A percentile compares a stretch with the other conserved stretches of the same genome.
Evolutionary conservation across 2,329 filamentous ascomycete species (phyloP).

Genomic region (Ceratocystis cacaofunesta): DNA sequence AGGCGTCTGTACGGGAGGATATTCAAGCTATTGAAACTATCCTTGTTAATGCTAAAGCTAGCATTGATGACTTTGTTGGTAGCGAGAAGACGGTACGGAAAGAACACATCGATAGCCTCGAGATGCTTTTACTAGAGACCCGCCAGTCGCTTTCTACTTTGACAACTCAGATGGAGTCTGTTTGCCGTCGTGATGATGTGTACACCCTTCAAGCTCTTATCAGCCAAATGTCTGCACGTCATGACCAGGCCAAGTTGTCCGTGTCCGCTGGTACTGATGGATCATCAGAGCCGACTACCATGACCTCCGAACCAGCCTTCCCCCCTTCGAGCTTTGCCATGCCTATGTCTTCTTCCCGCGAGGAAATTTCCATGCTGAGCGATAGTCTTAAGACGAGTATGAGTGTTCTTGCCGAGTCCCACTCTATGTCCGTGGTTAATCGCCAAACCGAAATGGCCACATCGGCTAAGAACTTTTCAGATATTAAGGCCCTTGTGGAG

Average conservation of each 20-base stretch:
- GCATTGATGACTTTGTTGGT: slow-evolving; percentile 66
- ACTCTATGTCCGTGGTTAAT: slow-evolving; percentile 65
- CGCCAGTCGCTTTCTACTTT: slow-evolving; percentile 58
- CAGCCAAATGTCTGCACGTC: slow-evolving; percentile 56
- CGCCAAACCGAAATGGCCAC: slow-evolving; percentile 70
- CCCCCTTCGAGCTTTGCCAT: slow-evolving; percentile 11
- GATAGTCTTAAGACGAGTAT: slow-evolving; percentile 17
- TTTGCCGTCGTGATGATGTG: slow-evolving; percentile 67
- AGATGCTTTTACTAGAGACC: slow-evolving; percentile 53
- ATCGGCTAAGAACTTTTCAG: slow-evolving; percentile 61
- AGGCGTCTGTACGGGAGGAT: slow-evolving; percentile 50
- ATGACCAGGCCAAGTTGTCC: slow-evolving; percentile 58
- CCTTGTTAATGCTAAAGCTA: slow-evolving; percentile 74
- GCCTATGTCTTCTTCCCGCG: slow-evolving; percentile 9
- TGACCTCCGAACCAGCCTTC: background rate
- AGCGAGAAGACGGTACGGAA: slow-evolving; percentile 54
- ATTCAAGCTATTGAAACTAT: slow-evolving; percentile 79
- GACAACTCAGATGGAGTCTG: slow-evolving; percentile 49
- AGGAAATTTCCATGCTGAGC: slow-evolving; percentile 15
- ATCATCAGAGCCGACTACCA: background rate
- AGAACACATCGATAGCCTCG: slow-evolving; percentile 50
- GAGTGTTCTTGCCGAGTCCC: slow-evolving; percentile 48
- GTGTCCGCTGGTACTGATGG: background rate
- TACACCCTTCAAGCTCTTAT: slow-evolving; percentile 62
- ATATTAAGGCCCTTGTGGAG: slow-evolving; percentile 62